Percentiles rank a stretch among this genome's conserved stretches.
Evolutionary conservation across 352 stramenopile species (phyloP).

Genomic region (Peronospora farinosa): DNA sequence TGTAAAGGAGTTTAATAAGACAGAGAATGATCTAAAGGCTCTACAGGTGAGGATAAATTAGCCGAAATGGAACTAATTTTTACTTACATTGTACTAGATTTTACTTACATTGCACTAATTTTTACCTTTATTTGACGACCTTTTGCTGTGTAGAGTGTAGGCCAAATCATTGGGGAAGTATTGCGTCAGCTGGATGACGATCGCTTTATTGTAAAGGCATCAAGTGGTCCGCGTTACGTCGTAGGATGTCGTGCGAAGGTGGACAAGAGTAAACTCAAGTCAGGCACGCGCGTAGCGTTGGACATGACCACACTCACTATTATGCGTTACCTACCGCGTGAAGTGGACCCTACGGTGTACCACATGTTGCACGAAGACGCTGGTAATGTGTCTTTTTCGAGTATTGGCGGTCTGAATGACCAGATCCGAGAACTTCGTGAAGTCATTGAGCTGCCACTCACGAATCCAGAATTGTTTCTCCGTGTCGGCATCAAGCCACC

Average conservation of each 20-base stretch:
- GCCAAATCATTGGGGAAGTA: constrained; percentile 99
- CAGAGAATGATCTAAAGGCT: constrained; percentile 97
- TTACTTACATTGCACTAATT: neutral
- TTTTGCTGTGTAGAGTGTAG: constrained; percentile 86
- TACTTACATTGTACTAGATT: neutral
- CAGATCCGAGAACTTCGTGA: constrained; percentile 96
- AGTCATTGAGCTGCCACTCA: constrained; percentile 98
- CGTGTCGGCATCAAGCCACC: constrained; percentile 97
- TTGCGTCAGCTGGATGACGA: constrained; percentile 97
- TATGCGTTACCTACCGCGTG: constrained; percentile 96
- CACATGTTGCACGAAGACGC: constrained; percentile 99
- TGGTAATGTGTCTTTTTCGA: constrained; percentile 94
- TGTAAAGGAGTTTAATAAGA: constrained; percentile 97
- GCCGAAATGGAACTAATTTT: too few species aligned
- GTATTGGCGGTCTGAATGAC: constrained; percentile 98
- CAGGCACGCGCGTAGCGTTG: constrained; percentile 94
- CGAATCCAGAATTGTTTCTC: constrained; percentile 98
- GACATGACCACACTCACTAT: constrained; percentile 99
- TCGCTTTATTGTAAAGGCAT: constrained; percentile 99
- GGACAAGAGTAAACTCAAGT: constrained; percentile 94
- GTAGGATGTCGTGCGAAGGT: constrained; percentile 94
- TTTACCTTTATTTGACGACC: constrained; percentile 3
- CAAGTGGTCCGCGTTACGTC: constrained; percentile 96
- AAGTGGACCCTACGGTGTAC: constrained; percentile 99
- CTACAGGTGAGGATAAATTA: constrained; percentile 54